Percentiles rank a stretch among this genome's conserved stretches.
Conservation (phyloP, 306 rosid genomes). For the Ammopiptanthus mongolicus region DNA sequence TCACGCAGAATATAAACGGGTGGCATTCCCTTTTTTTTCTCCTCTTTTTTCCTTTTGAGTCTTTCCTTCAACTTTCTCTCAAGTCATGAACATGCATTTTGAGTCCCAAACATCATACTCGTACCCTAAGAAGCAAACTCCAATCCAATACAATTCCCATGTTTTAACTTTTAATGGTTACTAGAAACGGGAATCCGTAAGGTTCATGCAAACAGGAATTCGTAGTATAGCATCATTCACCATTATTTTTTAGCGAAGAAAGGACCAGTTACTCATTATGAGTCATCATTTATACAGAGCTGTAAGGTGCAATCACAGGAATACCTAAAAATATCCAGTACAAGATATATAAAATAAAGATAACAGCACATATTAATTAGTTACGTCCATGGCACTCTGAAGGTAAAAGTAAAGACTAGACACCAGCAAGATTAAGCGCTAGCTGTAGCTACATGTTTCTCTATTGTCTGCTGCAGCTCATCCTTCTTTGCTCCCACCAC, state of each 20-base stretch:
- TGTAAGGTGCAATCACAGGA: conserved; percentile 10
- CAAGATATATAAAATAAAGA: conserved; percentile 1
- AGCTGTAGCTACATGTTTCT: conserved; percentile 43
- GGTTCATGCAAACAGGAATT: neutral
- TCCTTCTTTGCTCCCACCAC: conserved; percentile 93
- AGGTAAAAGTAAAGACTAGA: neutral
- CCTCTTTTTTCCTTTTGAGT: neutral
- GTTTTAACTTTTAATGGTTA: neutral
- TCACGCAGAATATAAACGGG: neutral
- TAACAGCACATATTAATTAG: neutral
- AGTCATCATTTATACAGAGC: neutral
- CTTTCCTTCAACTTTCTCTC: neutral
- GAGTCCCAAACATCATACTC: neutral
- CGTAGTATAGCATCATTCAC: neutral
- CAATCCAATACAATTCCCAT: neutral
- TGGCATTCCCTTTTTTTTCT: neutral
- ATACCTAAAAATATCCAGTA: neutral
- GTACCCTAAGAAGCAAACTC: neutral
- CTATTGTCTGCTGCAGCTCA: conserved; percentile 59
- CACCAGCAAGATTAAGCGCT: conserved; percentile 36
- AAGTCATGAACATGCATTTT: too few relatives aligned
- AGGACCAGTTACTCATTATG: neutral
- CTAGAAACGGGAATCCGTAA: neutral
- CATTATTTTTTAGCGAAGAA: conserved; percentile 1
- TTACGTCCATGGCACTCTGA: neutral